phyloP scores from a whole-genome alignment of 2,329 filamentous ascomycete species.

The Nemania bipapillata region DNA sequence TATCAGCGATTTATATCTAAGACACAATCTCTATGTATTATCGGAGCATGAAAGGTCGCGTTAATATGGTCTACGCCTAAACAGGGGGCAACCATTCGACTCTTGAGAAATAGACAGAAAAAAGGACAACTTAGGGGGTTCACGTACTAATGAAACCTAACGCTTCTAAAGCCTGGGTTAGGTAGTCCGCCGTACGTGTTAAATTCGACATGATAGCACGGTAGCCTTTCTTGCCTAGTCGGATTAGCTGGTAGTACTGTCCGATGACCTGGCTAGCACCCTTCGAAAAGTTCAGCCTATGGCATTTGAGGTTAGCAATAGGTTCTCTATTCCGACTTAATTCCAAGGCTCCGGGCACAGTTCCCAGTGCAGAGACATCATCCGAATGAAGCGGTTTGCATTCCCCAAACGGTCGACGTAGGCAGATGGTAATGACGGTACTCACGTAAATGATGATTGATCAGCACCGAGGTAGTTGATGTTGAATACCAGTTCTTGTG shows the following conservation, averaged over 20 bases:
- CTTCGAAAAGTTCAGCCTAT: constrained; percentile 87
- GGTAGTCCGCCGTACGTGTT: constrained; percentile 88
- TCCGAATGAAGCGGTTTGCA: not conserved
- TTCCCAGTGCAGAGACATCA: too few relatives aligned
- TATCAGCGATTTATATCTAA: not conserved
- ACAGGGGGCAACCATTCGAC: not conserved
- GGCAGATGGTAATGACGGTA: not conserved
- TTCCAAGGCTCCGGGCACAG: not conserved
- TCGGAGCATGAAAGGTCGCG: not conserved
- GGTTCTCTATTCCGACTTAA: not conserved
- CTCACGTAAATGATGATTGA: constrained; percentile 85
- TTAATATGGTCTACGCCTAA: not conserved
- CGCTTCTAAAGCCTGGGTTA: constrained; percentile 75
- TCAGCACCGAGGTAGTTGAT: constrained; percentile 98
- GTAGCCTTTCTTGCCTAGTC: constrained; percentile 92
- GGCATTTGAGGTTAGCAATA: constrained; percentile 1
- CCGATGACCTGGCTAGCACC: constrained; percentile 94
- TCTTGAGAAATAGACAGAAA: not conserved
- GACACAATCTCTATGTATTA: too few relatives aligned
- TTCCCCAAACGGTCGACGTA: too few relatives aligned
- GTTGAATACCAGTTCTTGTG: constrained; percentile 95
- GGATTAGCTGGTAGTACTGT: constrained; percentile 97
- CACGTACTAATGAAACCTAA: constrained; percentile 75
- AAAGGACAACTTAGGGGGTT: not conserved
- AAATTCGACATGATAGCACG: constrained; percentile 93